Conservation (phyloP, 2,329 filamentous ascomycete species). For the Cladobotryum mycophilum region DNA sequence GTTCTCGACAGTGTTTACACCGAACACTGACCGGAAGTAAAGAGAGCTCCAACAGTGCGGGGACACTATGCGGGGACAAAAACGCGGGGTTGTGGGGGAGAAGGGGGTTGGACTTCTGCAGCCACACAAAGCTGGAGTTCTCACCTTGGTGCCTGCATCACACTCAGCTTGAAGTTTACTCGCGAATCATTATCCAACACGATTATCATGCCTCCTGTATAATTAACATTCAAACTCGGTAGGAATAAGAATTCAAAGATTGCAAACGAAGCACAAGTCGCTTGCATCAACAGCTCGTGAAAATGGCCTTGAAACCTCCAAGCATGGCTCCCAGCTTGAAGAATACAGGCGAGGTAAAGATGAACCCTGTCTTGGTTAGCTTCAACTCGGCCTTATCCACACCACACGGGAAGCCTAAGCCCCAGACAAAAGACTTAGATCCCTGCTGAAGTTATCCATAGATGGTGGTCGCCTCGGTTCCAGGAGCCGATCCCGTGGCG, state of each 20-base stretch:
- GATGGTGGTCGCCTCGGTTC: slow-evolving; percentile 1
- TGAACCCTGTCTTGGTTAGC: neutral
- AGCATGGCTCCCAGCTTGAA: neutral
- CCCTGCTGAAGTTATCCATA: neutral
- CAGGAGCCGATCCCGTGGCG: slow-evolving; percentile 11
- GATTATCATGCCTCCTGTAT: too few species aligned
- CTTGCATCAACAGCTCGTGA: neutral
- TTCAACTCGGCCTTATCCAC: neutral
- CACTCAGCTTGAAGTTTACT: too few species aligned
- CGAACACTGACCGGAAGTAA: neutral
- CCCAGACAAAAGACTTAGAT: neutral
- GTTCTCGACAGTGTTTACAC: too few species aligned
- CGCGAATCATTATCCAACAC: too few species aligned
- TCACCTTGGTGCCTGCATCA: too few species aligned
- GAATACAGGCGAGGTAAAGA: too few species aligned
- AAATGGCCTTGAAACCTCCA: neutral
- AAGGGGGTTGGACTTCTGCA: neutral
- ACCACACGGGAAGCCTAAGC: slow-evolving; percentile 2
- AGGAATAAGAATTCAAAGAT: too few species aligned
- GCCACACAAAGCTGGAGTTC: neutral
- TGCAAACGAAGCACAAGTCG: too few species aligned
- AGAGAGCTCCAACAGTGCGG: neutral
- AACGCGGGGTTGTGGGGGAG: neutral
- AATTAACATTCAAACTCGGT: too few species aligned
- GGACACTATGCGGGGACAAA: neutral